Evolutionary conservation across 2,329 filamentous ascomycete genomes (phyloP).

Genomic region (Xylaria arbuscula): DNA sequence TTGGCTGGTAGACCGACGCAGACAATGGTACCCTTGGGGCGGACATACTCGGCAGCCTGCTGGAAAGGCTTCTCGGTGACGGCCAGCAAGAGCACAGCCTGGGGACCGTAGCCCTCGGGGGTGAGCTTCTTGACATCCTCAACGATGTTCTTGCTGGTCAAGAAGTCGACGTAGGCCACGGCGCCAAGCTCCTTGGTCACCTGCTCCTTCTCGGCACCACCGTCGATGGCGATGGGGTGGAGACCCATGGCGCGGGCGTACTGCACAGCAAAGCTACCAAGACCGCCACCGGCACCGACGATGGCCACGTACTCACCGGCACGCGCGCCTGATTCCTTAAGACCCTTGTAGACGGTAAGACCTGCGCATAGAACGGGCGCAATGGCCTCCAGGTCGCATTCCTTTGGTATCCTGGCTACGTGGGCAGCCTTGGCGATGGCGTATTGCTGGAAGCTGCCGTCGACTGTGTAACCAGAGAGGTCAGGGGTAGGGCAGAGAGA

Average conservation of each 20-base stretch:
- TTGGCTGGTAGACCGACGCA: constrained; percentile 89
- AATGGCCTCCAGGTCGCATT: constrained; percentile 78
- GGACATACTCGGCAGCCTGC: constrained; percentile 89
- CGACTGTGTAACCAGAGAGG: constrained; percentile 91
- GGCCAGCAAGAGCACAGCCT: constrained; percentile 87
- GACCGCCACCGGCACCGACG: constrained; percentile 85
- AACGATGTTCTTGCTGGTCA: constrained; percentile 78
- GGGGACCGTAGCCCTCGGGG: constrained; percentile 82
- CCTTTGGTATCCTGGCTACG: constrained; percentile 83
- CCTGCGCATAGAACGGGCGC: constrained; percentile 86
- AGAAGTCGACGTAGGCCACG: constrained; percentile 82
- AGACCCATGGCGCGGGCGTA: constrained; percentile 94
- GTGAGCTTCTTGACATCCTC: constrained; percentile 86
- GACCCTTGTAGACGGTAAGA: constrained; percentile 90
- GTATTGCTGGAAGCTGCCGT: constrained; percentile 95
- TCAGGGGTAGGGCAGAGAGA: constrained; percentile 80
- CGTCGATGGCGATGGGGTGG: constrained; percentile 82
- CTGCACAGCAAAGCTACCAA: constrained; percentile 80
- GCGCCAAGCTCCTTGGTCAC: constrained; percentile 79
- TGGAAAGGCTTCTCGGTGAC: constrained; percentile 94
- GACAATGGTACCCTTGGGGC: constrained; percentile 82
- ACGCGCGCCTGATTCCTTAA: constrained; percentile 82
- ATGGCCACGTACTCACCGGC: constrained; percentile 85
- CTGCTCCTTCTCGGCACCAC: constrained; percentile 81
- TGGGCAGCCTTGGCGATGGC: constrained; percentile 87